Evolutionary conservation across 495 filamentous ascomycete species (phyloP), one percentile per base, ranked within the genome.

Genomic region (Aspergillus asperescens): DNA sequence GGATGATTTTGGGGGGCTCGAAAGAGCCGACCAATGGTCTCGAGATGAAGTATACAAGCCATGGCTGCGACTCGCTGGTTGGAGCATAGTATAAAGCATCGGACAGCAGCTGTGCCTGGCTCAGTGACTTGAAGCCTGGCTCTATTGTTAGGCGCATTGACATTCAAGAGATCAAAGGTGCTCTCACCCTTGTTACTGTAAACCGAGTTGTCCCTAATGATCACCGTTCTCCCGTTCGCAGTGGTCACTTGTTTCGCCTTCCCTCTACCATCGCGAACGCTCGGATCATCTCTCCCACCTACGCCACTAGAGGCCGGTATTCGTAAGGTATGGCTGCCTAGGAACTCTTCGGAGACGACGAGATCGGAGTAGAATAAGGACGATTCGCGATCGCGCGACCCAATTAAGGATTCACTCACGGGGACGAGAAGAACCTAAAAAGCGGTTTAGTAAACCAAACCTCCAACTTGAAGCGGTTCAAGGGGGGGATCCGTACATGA

Each of bases 1-100:
- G 81, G 5, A 76, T 67, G 28, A 88, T 78, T 60, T 79, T 86
- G 38, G 83, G 78, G 24, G 88, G 79, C 50, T 95, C 90, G 70
- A 83, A 87, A 0, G 81, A 81, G 13, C 94, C 94, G 23, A 96
- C 76, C 49, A 99, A 69, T n/a, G 94, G 94, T 29, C 82, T 83
- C 13, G 91, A 95, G 48, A 99, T 94, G 67, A 90, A 97, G 77
- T 99, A 97, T 47, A 99, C 81, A 29, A 99, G 81, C 87, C 94
- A 99, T 80, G 87, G 84, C 41, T 88, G 83, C 18, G 88, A 84
- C 32, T 96, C 91, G 49, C 85, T 75, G 16, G 74, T 82, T 56
- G 96, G 86, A 27, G 88, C 83, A 64, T 93, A 91, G 77, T 88
- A 96, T n/a, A 96, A 72, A 32, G 77, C 78, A 64, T 97, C 94